Evolutionary conservation across 345 rosid species (phyloP).

Genomic region (Salix koriyanagi): DNA sequence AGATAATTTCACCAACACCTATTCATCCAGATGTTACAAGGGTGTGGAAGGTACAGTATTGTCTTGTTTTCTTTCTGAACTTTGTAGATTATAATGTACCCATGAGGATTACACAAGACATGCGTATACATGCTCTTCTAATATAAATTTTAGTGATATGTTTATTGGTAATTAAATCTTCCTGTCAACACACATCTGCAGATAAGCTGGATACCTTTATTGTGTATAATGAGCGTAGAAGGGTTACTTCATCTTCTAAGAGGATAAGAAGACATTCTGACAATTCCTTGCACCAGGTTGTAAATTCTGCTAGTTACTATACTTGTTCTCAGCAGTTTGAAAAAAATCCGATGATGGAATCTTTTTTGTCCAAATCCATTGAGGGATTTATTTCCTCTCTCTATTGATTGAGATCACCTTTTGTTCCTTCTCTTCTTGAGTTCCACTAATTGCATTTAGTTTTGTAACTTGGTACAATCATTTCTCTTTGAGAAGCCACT

Average conservation of each 20-base stretch:
- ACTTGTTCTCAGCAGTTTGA: background rate
- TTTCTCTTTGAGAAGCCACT: background rate
- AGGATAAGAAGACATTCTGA: conserved; percentile 65
- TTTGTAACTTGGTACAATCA: background rate
- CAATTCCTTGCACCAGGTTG: conserved; percentile 79
- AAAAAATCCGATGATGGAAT: background rate
- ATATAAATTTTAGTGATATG: background rate
- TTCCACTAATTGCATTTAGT: background rate
- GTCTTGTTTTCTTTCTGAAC: conserved; percentile 3
- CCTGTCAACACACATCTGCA: conserved; percentile 18
- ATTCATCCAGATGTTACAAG: conserved; percentile 57
- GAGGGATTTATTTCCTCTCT: background rate
- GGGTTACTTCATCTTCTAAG: conserved; percentile 92
- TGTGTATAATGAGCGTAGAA: conserved; percentile 78
- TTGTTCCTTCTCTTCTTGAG: background rate
- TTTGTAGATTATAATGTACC: conserved; percentile 1
- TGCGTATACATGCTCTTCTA: no score
- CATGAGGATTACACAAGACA: background rate
- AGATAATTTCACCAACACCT: conserved; percentile 63
- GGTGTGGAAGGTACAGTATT: conserved; percentile 59
- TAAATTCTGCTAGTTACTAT: conserved; percentile 21
- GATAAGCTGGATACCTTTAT: conserved; percentile 76
- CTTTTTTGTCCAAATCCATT: background rate
- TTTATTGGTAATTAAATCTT: background rate
- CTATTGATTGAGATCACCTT: background rate